phyloP scores from a whole-genome alignment of 768 basidiomycete genomes.

The Sporobolomyces pararoseus region DNA sequence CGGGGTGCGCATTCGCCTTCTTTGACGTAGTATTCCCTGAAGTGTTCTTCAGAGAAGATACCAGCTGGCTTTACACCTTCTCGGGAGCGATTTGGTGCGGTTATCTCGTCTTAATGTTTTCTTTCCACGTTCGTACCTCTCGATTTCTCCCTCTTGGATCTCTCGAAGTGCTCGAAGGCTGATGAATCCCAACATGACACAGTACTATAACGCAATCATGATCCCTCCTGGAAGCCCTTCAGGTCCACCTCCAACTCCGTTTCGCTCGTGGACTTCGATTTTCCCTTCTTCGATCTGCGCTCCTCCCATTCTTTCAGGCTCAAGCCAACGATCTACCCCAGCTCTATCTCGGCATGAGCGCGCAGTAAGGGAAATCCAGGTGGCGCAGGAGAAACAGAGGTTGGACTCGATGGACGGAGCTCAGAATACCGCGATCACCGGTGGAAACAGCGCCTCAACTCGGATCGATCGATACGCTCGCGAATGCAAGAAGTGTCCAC shows the following conservation, averaged over 20 bases:
- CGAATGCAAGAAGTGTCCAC: constrained; percentile 42
- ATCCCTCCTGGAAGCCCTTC: constrained; percentile 70
- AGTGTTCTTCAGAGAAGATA: constrained; percentile 23
- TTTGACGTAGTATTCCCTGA: constrained; percentile 58
- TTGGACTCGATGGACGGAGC: too few species aligned
- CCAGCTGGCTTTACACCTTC: constrained; percentile 4
- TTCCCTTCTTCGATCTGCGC: constrained; percentile 12
- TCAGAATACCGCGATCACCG: neutral
- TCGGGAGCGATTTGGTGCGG: constrained; percentile 23
- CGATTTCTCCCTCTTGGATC: neutral
- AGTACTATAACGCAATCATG: constrained; percentile 78
- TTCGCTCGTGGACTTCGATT: constrained; percentile 17
- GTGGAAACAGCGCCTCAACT: neutral
- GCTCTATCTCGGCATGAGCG: neutral
- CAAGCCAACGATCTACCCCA: neutral
- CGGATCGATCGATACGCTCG: constrained; percentile 10
- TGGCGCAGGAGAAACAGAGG: constrained; percentile 13
- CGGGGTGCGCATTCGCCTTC: constrained; percentile 67
- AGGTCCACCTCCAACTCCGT: constrained; percentile 26
- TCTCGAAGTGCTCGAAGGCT: neutral
- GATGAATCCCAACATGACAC: neutral
- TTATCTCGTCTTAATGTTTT: constrained; percentile 39
- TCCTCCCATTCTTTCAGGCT: neutral
- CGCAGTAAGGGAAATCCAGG: constrained; percentile 8
- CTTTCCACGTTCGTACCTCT: constrained; percentile 35